phyloP scores from a whole-genome alignment of 1,284 basidiomycete species.

The Coriolopsis trogii region DNA sequence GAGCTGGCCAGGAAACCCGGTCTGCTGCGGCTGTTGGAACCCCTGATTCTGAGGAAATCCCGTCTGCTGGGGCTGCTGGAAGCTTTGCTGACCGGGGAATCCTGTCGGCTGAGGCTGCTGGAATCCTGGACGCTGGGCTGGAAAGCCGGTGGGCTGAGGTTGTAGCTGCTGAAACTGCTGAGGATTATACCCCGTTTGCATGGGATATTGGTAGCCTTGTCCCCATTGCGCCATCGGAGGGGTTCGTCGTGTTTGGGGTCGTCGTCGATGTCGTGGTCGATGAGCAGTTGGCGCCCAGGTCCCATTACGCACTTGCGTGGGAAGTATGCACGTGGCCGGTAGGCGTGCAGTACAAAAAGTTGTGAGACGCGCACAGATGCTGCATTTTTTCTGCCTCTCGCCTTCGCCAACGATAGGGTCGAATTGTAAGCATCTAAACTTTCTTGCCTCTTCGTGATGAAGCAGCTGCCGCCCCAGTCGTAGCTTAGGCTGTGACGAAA shows the following conservation, averaged over 20 bases:
- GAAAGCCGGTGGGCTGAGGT: conserved; percentile 45
- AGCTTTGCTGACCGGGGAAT: conserved; percentile 34
- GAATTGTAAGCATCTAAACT: too few species aligned
- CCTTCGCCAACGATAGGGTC: too few species aligned
- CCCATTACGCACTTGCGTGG: too few species aligned
- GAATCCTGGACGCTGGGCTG: conserved; percentile 35
- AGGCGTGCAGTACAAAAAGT: too few species aligned
- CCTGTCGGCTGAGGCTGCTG: conserved; percentile 44
- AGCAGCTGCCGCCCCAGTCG: too few species aligned
- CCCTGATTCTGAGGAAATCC: conserved; percentile 35
- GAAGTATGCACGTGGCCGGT: too few species aligned
- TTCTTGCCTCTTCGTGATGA: too few species aligned
- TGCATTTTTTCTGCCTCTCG: too few species aligned
- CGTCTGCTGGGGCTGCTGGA: conserved; percentile 43
- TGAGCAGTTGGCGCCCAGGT: conserved; percentile 5
- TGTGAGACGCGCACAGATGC: too few species aligned
- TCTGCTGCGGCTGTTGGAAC: conserved; percentile 42
- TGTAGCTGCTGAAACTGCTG: conserved; percentile 44
- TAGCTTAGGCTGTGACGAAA: too few species aligned
- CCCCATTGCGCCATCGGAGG: conserved; percentile 62
- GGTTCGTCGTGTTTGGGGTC: conserved; percentile 15
- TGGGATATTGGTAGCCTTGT: conserved; percentile 60
- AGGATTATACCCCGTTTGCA: conserved; percentile 61
- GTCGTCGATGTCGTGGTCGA: conserved; percentile 6
- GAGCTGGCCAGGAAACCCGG: conserved; percentile 49